Evolutionary conservation across 805 yeast genomes (phyloP).

Genomic region (Pichia pseudocactophila): DNA sequence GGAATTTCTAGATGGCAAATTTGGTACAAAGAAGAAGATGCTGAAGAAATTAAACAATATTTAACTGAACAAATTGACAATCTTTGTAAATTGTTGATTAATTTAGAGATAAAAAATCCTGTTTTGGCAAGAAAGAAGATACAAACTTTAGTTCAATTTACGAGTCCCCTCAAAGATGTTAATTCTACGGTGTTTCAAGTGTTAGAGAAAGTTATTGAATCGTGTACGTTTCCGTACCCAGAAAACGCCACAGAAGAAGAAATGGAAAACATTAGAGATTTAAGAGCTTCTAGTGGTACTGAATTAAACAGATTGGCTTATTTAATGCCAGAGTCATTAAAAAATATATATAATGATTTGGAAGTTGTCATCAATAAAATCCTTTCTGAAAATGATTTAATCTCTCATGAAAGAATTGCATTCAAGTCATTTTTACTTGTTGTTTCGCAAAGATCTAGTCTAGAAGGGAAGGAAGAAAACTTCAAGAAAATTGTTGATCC

Average conservation of each 20-base stretch:
- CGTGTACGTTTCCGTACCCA: constrained; percentile 79
- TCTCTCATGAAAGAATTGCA: constrained; percentile 88
- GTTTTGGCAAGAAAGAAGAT: constrained; percentile 73
- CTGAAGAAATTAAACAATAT: constrained; percentile 43
- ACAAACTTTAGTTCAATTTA: constrained; percentile 88
- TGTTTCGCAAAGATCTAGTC: constrained; percentile 78
- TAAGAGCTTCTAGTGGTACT: constrained; percentile 88
- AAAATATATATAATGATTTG: constrained; percentile 69
- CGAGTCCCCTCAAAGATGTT: constrained; percentile 77
- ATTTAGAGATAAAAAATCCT: constrained; percentile 72
- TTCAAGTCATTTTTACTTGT: constrained; percentile 87
- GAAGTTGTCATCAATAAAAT: constrained; percentile 74
- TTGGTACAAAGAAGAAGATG: constrained; percentile 64
- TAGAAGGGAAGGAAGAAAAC: constrained; percentile 58
- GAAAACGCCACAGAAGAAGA: constrained; percentile 49
- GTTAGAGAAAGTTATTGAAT: constrained; percentile 73
- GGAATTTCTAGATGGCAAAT: constrained; percentile 94
- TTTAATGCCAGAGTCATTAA: constrained; percentile 86
- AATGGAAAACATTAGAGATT: constrained; percentile 72
- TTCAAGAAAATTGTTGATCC: constrained; percentile 90
- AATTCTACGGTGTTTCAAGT: constrained; percentile 71
- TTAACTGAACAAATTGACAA: constrained; percentile 51
- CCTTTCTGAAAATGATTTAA: constrained; percentile 57
- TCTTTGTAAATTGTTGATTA: constrained; percentile 65
- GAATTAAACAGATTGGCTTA: constrained; percentile 91